Percentiles rank a stretch among this genome's conserved stretches.
Evolutionary conservation across 768 basidiomycete species (phyloP).

Genomic region (Hemileccinum rubropunctum): DNA sequence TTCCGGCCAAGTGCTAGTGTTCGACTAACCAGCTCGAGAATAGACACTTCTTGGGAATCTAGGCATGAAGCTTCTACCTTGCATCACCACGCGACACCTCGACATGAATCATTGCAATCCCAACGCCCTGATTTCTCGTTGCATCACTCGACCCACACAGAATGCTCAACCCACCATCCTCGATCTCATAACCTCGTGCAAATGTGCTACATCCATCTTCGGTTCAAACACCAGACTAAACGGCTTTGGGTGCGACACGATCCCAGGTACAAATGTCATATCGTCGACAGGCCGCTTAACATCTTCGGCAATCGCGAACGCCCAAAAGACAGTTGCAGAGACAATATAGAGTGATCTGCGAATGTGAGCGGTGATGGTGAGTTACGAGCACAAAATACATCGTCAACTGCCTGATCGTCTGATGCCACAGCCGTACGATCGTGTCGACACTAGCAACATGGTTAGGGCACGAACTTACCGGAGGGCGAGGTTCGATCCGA

Average conservation of each 20-base stretch:
- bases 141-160: too few relatives aligned
- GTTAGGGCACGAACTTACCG: too few relatives aligned
- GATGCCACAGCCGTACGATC: too few relatives aligned
- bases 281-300: slow-evolving; percentile 54
- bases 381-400: too few relatives aligned
- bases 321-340: slow-evolving; percentile 61
- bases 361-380: background rate
- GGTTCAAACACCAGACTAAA: slow-evolving; percentile 58
- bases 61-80: too few relatives aligned
- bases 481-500: slow-evolving; percentile 23
- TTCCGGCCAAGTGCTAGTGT: too few relatives aligned
- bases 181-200: slow-evolving; percentile 14
- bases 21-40: too few relatives aligned
- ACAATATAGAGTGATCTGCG: slow-evolving; percentile 60
- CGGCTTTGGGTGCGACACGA: slow-evolving; percentile 60
- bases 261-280: slow-evolving; percentile 58
- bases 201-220: slow-evolving; percentile 23
- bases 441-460: too few relatives aligned
- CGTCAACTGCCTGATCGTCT: too few relatives aligned
- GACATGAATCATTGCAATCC: too few relatives aligned
- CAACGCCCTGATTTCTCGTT: background rate
- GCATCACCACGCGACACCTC: too few relatives aligned
- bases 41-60: too few relatives aligned
- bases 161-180: background rate
- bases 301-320: slow-evolving; percentile 52